A percentile compares a stretch with the other conserved stretches of the same genome.
phyloP scores from a whole-genome alignment of 2,329 filamentous ascomycete genomes.

The Exophiala bonariae region DNA sequence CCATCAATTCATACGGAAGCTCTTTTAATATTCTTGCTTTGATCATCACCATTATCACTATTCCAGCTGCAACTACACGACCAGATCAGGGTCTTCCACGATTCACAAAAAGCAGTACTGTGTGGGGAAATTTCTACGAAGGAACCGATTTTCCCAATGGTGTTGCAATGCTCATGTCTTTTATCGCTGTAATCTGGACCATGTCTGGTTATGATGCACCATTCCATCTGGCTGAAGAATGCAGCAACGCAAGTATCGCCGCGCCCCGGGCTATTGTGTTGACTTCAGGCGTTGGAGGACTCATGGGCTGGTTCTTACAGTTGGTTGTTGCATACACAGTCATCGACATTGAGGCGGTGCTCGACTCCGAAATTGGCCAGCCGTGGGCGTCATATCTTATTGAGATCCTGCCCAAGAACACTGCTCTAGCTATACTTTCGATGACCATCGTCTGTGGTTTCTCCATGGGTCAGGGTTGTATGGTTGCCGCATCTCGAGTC shows the following conservation, averaged over 20 bases:
- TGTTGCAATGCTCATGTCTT: constrained; percentile 69
- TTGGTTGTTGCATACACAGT: constrained; percentile 73
- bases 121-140: constrained; percentile 67
- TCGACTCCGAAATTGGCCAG: constrained; percentile 65
- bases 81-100: constrained; percentile 54
- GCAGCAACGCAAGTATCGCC: constrained; percentile 70
- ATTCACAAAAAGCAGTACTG: constrained; percentile 58
- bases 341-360: constrained; percentile 58
- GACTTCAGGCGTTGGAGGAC: constrained; percentile 65
- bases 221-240: constrained; percentile 75
- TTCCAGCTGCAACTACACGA: constrained; percentile 59
- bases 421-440: constrained; percentile 62
- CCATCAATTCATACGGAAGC: constrained; percentile 69
- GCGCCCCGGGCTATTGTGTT: constrained; percentile 71
- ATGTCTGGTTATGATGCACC: constrained; percentile 67
- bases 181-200: constrained; percentile 70
- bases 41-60: constrained; percentile 66
- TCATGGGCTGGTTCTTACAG: constrained; percentile 73
- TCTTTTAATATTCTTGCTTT: constrained; percentile 70
- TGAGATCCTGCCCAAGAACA: constrained; percentile 62
- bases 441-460: constrained; percentile 70
- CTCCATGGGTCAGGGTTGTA: constrained; percentile 71
- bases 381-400: constrained; percentile 70
- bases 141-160: constrained; percentile 68
- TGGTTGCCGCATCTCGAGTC: constrained; percentile 65